Evolutionary conservation across 257 asterid species (phyloP), one percentile per base, ranked within the genome.

Genomic region (Dorcoceras hygrometricum): DNA sequence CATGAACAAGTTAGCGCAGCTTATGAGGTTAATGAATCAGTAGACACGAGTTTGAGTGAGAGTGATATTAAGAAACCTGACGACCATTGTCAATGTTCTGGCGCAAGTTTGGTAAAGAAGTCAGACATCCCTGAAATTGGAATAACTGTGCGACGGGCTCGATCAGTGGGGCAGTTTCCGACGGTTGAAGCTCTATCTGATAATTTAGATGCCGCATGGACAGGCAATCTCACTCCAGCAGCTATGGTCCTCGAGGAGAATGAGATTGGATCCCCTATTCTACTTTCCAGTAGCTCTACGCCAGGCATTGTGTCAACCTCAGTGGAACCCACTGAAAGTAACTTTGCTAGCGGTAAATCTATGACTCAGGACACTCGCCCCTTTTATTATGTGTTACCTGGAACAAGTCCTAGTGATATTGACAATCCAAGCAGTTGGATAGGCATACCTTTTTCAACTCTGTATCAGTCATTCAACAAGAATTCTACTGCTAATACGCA

Each of bases 101-200:
- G 67, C 57, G 19, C 78, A 63, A 57, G 71, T 75, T 66, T 71
- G 66, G 71, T 65, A 73, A 73, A 67, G 62, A 77, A 73, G 50
- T 65, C 79, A 28, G 71, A 70, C 63, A 48, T 23, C 62, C 79
- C 25, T 63, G 78, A 78, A 68, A 63, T 25, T 66, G 76, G 77
- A 36, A 82, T 75, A 76, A 65, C 72, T 51, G 86, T 89, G 54
- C 83, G 84, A 65, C 75, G 86, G 69, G 86, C 80, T 70, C 84
- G 70, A 59, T 85, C 96, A 53, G 95, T 74, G 69, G 95, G 86
- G 62, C 83, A 80, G 62, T 77, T 83, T 66, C 83, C 78, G 0
- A 69, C 36, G 19, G 77, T 73, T 67, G 89, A 84, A 69, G 73
- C 77, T 82, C 59, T 75, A 67, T 85, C 93, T 25, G 87, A 84